A percentile compares a stretch with the other conserved stretches of the same genome.
phyloP scores from a whole-genome alignment of 1,284 basidiomycete species.

The Peniophora sp. region DNA sequence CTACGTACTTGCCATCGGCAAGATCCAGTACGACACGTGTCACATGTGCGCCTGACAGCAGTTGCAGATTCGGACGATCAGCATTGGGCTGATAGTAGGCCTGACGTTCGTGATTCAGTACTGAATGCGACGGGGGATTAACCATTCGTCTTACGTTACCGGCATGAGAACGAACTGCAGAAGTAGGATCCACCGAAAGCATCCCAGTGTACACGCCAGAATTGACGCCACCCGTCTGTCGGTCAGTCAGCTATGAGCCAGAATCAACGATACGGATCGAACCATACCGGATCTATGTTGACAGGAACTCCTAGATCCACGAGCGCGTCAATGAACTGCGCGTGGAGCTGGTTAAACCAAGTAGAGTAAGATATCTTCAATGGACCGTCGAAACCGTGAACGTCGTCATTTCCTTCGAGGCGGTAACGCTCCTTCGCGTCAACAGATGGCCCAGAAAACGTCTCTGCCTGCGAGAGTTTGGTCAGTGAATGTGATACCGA shows the following conservation, averaged over 20 bases:
- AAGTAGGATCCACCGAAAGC: conserved; percentile 3
- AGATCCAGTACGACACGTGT: conserved; percentile 1
- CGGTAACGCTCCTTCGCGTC: conserved; percentile 1
- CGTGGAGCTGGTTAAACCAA: conserved; percentile 1
- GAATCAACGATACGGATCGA: neutral
- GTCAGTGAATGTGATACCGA: neutral
- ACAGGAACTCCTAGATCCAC: conserved; percentile 1
- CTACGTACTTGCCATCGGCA: conserved; percentile 1
- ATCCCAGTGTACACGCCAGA: neutral
- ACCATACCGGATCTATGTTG: conserved; percentile 1
- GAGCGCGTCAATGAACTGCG: neutral
- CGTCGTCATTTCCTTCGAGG: neutral
- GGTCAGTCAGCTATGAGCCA: too few relatives aligned
- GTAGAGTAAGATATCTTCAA: conserved; percentile 1
- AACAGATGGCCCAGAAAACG: neutral
- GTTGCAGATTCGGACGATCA: conserved; percentile 3
- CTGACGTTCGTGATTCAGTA: neutral
- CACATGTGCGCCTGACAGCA: conserved; percentile 5
- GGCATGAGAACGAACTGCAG: conserved; percentile 4
- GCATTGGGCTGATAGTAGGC: conserved; percentile 7
- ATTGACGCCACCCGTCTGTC: neutral
- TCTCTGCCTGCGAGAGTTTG: neutral
- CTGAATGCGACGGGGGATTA: neutral
- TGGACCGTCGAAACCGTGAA: conserved; percentile 4
- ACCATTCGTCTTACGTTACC: conserved; percentile 5